Conservation (phyloP, 2,329 filamentous ascomycete genomes). For the Phaeosphaeriaceae sp. region DNA sequence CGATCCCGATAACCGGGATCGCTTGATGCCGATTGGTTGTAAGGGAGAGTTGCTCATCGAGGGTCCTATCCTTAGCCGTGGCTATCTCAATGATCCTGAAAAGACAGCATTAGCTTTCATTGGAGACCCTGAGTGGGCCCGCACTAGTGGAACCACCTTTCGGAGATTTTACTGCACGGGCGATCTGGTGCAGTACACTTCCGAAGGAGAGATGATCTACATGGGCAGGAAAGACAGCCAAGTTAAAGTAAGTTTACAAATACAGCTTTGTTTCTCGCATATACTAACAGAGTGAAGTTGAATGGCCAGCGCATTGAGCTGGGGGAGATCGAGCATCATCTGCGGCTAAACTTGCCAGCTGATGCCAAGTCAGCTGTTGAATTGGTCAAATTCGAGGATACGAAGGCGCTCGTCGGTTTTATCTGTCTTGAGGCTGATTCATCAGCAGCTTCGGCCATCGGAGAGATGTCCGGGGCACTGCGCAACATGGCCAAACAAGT, state of each 20-base stretch:
- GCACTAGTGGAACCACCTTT: conserved; percentile 16
- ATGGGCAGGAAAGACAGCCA: conserved; percentile 46
- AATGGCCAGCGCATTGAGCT: conserved; percentile 57
- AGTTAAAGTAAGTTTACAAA: conserved; percentile 35
- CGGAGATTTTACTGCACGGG: conserved; percentile 45
- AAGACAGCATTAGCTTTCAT: conserved; percentile 43
- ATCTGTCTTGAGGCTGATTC: conserved; percentile 28
- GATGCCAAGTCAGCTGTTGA: conserved; percentile 55
- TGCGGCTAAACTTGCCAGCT: conserved; percentile 45
- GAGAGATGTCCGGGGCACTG: conserved; percentile 28
- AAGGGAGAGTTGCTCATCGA: conserved; percentile 46
- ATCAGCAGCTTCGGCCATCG: conserved; percentile 16
- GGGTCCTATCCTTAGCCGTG: conserved; percentile 43
- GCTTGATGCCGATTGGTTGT: conserved; percentile 42
- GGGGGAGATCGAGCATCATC: conserved; percentile 56
- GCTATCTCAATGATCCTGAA: conserved; percentile 43
- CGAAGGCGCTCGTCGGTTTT: conserved; percentile 36
- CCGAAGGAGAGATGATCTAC: conserved; percentile 45
- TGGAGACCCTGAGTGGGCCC: conserved; percentile 37
- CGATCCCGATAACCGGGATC: conserved; percentile 39
- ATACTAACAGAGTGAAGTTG: conserved; percentile 44
- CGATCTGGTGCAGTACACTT: conserved; percentile 43
- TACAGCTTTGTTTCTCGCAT: conserved; percentile 21
- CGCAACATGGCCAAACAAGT: conserved; percentile 30
- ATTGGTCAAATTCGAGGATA: conserved; percentile 41